Base-by-base conservation (phyloP, 345 rosid species). In the Cardamine chenopodiifolia region DNA sequence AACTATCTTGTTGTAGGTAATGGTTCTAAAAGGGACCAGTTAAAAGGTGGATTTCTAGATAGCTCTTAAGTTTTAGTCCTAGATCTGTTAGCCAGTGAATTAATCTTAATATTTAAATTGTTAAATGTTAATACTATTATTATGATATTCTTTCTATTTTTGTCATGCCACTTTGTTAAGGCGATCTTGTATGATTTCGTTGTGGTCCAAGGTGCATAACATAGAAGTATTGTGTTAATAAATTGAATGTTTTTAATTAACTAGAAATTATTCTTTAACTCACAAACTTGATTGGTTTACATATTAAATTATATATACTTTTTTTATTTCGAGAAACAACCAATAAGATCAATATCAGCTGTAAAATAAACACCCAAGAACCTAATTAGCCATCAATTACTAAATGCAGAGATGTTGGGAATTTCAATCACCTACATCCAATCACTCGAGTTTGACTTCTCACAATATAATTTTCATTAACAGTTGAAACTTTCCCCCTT, bases 191-290 rank as follows among this genome's bases (percentile, higher is more conserved):
- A 40, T 73, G 15, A 44, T 42, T 74, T 74, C 39, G 40, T 74
- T 12, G 78, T 66, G 72, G 72, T 65, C 72, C 78, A 74, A 55
- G 26, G 50, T 74, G 71, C 78, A 56, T 65, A 74, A 56, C 72
- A 65, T 25, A 44, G 48, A 64, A 56, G 58, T 29, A 45, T 56
- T 74, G 59, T 74, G 59, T 58, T 23, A 74, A 44, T 66, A 54
- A 7, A 40, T 52, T 54, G 26, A 53, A 4, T 28, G n/a, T 6
- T 64, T 1, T 52, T 7, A 62, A 50, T 52, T 13, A 52, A 17
- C 7, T 20, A 12, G 18, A 70, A 59, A 4, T 22, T n/a, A 23
- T 57, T 54, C 1, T 14, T 54, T 54, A 54, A 9, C 2, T 54
- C 53, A 15, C 3, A 18, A 42, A 28, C 19, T 19, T 72, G 42